phyloP scores from a whole-genome alignment of 2,329 filamentous ascomycete species.

The Colletotrichum sp. region DNA sequence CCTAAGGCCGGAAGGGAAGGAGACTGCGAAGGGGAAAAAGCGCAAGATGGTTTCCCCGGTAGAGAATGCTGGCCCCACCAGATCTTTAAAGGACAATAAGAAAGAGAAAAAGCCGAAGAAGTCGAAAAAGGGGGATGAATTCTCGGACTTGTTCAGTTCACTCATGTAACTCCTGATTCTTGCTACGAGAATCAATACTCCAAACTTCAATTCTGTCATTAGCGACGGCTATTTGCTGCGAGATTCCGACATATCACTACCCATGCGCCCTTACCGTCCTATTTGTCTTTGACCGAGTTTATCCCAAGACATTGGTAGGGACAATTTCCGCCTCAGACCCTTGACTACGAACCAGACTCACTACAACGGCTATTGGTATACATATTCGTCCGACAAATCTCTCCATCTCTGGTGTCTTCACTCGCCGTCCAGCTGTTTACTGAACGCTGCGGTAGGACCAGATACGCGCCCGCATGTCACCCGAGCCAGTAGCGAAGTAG shows the following conservation, averaged over 20 bases:
- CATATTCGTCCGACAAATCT: background rate
- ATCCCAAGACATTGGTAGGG: conserved; percentile 3
- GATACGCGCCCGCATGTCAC: conserved; percentile 96
- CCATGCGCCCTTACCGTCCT: conserved; percentile 20
- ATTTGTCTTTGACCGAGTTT: background rate
- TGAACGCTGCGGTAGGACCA: conserved; percentile 74
- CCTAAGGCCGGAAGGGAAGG: background rate
- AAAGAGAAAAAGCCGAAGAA: conserved; percentile 33
- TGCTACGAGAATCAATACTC: background rate
- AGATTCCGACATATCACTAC: conserved; percentile 12
- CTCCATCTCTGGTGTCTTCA: background rate
- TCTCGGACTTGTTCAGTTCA: conserved; percentile 75
- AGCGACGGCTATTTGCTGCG: conserved; percentile 19
- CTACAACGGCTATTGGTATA: conserved; percentile 5
- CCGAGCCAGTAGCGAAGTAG: conserved; percentile 94
- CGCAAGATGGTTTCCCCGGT: background rate
- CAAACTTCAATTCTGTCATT: conserved; percentile 19
- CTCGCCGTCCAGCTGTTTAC: background rate
- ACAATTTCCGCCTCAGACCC: background rate
- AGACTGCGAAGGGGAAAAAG: background rate
- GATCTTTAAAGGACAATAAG: conserved; percentile 31
- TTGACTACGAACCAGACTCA: background rate
- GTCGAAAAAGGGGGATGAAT: conserved; percentile 63
- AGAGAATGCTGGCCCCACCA: background rate
- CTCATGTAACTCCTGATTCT: conserved; percentile 44